Evolutionary conservation across 208 protist genomes (phyloP), one percentile per base, ranked within the genome.

Genomic region (Trichomonas vaginalis): DNA sequence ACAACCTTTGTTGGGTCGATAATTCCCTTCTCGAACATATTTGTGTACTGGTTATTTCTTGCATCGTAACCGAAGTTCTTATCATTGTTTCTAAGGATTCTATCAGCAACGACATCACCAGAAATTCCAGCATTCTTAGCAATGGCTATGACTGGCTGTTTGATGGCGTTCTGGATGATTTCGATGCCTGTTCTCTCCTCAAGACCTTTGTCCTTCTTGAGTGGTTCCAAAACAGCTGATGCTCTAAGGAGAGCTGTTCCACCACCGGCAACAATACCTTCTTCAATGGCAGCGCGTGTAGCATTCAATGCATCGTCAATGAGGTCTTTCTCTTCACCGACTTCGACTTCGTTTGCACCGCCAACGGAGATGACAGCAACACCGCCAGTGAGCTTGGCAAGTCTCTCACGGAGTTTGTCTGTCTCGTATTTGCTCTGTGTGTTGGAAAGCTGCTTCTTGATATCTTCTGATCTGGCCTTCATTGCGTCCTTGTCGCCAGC

Each of bases 311-410:
- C 99, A 97, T 99, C 99, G 14, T 98, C 98, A 17, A 99, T 98
- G 95, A 99, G 98, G 97, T 99, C 99, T 97, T 99, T 99, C 97
- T 98, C 99, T 98, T 99, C 99, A 96, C 97, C 97, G n/a, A 99
- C 99, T 97, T 99, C 99, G 39, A 99, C 98, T 97, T 99, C 99
- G 23, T 98, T 98, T 32, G 97, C 98, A 95, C 99, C 99, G 79
- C 99, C 99, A 23, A 97, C 97, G 92, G 96, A 96, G 95, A 98
- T 97, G 27, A 97, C 97, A 32, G 97, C 97, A 12, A 98, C 96
- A 70, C 99, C 99, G 95, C 98, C 98, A 37, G 97, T 97, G 39
- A 99, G 98, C 97, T 99, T 99, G 90, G 99, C 99, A 46, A 99
- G 97, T 95, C 99, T 98, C 97, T 99, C 98, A 97, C 99, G 97